Evolutionary conservation across 305 asterid species (phyloP).

Genomic region (Ilex paraguariensis): DNA sequence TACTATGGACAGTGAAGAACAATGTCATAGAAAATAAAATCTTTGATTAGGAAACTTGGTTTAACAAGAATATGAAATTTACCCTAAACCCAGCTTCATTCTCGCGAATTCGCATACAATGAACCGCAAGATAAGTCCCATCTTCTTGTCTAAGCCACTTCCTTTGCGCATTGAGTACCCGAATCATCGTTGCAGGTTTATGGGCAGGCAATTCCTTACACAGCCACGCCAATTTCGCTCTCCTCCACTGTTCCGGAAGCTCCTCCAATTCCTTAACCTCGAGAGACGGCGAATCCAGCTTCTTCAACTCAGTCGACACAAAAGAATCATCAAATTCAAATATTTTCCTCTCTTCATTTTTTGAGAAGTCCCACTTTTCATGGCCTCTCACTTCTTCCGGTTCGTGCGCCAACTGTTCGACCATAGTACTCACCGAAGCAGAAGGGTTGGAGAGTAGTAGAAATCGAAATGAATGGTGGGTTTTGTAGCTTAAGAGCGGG

Average conservation of each 20-base stretch:
- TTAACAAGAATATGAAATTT: conserved; percentile 2
- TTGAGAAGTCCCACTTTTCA: conserved; percentile 17
- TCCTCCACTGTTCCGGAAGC: conserved; percentile 93
- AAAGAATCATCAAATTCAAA: conserved; percentile 45
- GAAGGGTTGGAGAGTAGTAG: conserved; percentile 18
- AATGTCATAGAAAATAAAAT: no score
- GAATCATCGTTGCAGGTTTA: conserved; percentile 46
- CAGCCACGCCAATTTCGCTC: conserved; percentile 92
- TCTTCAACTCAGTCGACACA: conserved; percentile 52
- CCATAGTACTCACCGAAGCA: conserved; percentile 16
- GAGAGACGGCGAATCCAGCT: conserved; percentile 52
- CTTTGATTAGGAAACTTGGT: no score
- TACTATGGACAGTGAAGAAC: no score
- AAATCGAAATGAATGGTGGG: conserved; percentile 14
- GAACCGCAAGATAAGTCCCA: conserved; percentile 61
- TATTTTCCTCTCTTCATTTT: conserved; percentile 24
- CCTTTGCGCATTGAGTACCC: conserved; percentile 81
- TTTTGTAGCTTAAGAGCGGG: neutral
- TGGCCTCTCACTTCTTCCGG: conserved; percentile 23
- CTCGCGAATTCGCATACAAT: conserved; percentile 81
- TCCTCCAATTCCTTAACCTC: conserved; percentile 75
- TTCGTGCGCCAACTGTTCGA: conserved; percentile 17
- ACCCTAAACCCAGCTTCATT: conserved; percentile 86
- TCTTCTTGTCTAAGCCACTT: conserved; percentile 92
- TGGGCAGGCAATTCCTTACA: conserved; percentile 93